Conservation (phyloP, 352 stramenopile genomes). For the Phytophthora hybrid region DNA sequence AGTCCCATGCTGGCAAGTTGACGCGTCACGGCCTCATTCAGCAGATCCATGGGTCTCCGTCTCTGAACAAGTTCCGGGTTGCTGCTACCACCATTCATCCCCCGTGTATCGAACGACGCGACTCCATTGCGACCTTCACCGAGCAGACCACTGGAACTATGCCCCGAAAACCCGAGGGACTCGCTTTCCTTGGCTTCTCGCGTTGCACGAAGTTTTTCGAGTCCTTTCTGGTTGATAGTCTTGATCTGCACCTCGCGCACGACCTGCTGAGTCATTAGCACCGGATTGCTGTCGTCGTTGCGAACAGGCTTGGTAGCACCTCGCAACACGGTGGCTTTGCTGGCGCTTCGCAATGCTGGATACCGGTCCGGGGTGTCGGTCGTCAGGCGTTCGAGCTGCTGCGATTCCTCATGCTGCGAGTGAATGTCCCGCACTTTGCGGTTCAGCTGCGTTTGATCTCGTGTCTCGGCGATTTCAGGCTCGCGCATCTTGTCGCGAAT, state of each 20-base stretch:
- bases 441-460: slow-evolving; percentile 74
- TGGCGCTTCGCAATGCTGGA: slow-evolving; percentile 64
- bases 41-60: slow-evolving; percentile 64
- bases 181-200: slow-evolving; percentile 75
- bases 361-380: slow-evolving; percentile 68
- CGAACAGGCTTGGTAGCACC: slow-evolving; percentile 71
- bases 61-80: slow-evolving; percentile 60
- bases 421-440: slow-evolving; percentile 71
- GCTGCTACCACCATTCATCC: slow-evolving; percentile 32
- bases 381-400: slow-evolving; percentile 85
- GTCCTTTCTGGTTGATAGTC: slow-evolving; percentile 84
- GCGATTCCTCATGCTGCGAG: slow-evolving; percentile 76
- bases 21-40: slow-evolving; percentile 58
- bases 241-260: slow-evolving; percentile 93
- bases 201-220: slow-evolving; percentile 84
- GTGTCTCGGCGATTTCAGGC: slow-evolving; percentile 74
- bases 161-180: slow-evolving; percentile 24
- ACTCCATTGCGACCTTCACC: slow-evolving; percentile 30
- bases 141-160: slow-evolving; percentile 25
- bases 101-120: slow-evolving; percentile 45
- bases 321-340: slow-evolving; percentile 67
- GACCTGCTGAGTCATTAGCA: slow-evolving; percentile 72
- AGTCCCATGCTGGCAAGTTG: slow-evolving; percentile 47
- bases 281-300: slow-evolving; percentile 67
- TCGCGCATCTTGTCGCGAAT: slow-evolving; percentile 88